Conservation (phyloP, 2,329 filamentous ascomycete species). For the Zelopaecilomyces penicillatus region DNA sequence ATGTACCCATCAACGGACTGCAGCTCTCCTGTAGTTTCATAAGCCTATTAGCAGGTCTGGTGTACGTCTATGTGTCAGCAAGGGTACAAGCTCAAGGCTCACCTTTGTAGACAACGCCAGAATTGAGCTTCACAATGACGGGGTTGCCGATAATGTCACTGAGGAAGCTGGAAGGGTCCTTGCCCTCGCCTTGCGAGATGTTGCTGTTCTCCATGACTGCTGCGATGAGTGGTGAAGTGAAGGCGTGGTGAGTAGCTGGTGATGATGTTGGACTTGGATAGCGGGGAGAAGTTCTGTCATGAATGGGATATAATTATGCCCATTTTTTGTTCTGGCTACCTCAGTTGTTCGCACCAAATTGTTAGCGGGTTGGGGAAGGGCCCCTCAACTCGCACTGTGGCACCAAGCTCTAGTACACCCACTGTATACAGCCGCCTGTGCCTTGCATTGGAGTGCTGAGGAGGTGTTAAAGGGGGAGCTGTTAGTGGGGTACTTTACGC, state of each 20-base stretch:
- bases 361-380: too few species aligned
- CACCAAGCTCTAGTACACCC: background rate
- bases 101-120: slow-evolving; percentile 98
- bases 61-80: background rate
- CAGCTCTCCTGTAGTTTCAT: slow-evolving; percentile 61
- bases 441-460: too few species aligned
- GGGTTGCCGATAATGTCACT: slow-evolving; percentile 89
- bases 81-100: slow-evolving; percentile 12
- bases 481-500: slow-evolving; percentile 5
- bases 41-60: background rate
- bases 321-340: background rate
- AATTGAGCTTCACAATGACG: slow-evolving; percentile 96
- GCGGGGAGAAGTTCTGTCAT: too few species aligned
- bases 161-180: slow-evolving; percentile 88
- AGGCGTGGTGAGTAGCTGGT: slow-evolving; percentile 1
- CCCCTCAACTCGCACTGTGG: slow-evolving; percentile 9
- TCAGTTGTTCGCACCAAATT: background rate
- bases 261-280: slow-evolving; percentile 4
- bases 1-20: slow-evolving; percentile 98
- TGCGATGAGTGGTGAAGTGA: slow-evolving; percentile 1
- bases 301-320: too few species aligned
- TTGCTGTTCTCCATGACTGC: slow-evolving; percentile 66
- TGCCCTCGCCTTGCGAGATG: slow-evolving; percentile 58
- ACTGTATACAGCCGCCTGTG: background rate
- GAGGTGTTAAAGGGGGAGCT: background rate